A percentile compares a stretch with the other conserved stretches of the same genome.
phyloP scores from a whole-genome alignment of 495 filamentous ascomycete species.

The Hypoxylon lienhwacheense region DNA sequence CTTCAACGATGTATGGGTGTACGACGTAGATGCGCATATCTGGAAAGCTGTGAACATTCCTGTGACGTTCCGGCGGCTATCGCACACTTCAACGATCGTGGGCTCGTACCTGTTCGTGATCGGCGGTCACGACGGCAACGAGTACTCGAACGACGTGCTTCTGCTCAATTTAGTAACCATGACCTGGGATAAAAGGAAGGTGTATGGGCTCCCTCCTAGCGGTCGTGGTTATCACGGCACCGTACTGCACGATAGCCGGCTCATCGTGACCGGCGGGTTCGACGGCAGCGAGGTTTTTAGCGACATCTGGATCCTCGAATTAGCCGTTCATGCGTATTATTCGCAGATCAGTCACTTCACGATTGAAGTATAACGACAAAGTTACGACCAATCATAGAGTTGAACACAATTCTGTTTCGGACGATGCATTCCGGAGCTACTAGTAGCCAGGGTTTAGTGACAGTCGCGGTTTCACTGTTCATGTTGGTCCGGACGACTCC shows the following conservation, averaged over 20 bases:
- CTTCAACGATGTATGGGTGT: slow-evolving; percentile 70
- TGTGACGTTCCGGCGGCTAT: slow-evolving; percentile 59
- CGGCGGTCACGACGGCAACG: slow-evolving; percentile 67
- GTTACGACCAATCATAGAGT: not conserved
- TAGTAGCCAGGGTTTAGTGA: not conserved
- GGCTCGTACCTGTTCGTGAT: slow-evolving; percentile 68
- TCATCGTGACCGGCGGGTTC: slow-evolving; percentile 64
- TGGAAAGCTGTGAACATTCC: slow-evolving; percentile 59
- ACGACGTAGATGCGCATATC: slow-evolving; percentile 58
- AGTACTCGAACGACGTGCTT: slow-evolving; percentile 66
- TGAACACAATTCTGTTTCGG: not conserved
- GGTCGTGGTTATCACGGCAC: slow-evolving; percentile 65
- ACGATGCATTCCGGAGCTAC: not conserved
- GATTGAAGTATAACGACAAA: slow-evolving; percentile 58
- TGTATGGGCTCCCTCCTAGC: slow-evolving; percentile 64
- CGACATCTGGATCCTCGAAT: slow-evolving; percentile 64
- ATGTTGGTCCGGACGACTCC: too few relatives aligned
- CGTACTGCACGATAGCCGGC: slow-evolving; percentile 61
- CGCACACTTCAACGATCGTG: slow-evolving; percentile 66
- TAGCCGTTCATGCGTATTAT: slow-evolving; percentile 67
- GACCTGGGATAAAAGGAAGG: slow-evolving; percentile 64
- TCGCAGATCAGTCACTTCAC: slow-evolving; percentile 69
- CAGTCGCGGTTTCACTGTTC: too few relatives aligned
- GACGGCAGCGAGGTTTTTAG: slow-evolving; percentile 65
- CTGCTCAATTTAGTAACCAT: slow-evolving; percentile 68